Evolutionary conservation across 2,329 filamentous ascomycete species (phyloP), one percentile per base, ranked within the genome.

Genomic region (Fusarium sterilihyphosum): DNA sequence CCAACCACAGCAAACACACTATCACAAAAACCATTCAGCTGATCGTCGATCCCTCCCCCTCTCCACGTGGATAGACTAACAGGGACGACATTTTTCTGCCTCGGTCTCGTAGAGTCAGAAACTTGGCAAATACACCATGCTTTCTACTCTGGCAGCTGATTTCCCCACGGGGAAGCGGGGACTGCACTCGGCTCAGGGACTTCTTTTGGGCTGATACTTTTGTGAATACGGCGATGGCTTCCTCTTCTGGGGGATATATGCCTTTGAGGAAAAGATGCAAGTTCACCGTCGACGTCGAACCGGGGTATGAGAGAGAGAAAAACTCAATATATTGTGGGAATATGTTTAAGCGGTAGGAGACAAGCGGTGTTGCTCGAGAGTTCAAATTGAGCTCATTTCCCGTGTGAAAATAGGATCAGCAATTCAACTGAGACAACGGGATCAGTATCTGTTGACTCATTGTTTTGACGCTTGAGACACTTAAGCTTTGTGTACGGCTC

Each of bases 301-400:
- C 38, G 26, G 50, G 52, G 33, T 38, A n/a, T 11, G 26, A 31
- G 20, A 26, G 24, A 26, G 16, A 22, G 26, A 14, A 2, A 50
- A 49, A 43, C 33, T 33, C 41, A 54, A 38, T n/a, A 26, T 40
- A n/a, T 20, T 22, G 52, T 54, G 58, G 43, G 46, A 41, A 44
- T 46, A 35, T 41, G 64, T 49, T 29, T 22, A 35, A 61, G 63
- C 33, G 61, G 61, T 35, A 44, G 29, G 43, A n/a, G 47, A 26
- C 18, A 41, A 29, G 56, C 29, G 29, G 14, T 38, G 33, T 47
- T 47, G 50, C 22, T 31, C 31, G 58, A 61, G 46, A 20, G 64
- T 75, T 78, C 73, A 78, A 78, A 78, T 75, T 68, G 68, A 41
- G 46, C 57, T 54, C 61, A 47, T 64, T 59, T 73, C 73, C 76